Conservation (phyloP, 371 early-diverging fungal species). For the Catenaria anguillulae region DNA sequence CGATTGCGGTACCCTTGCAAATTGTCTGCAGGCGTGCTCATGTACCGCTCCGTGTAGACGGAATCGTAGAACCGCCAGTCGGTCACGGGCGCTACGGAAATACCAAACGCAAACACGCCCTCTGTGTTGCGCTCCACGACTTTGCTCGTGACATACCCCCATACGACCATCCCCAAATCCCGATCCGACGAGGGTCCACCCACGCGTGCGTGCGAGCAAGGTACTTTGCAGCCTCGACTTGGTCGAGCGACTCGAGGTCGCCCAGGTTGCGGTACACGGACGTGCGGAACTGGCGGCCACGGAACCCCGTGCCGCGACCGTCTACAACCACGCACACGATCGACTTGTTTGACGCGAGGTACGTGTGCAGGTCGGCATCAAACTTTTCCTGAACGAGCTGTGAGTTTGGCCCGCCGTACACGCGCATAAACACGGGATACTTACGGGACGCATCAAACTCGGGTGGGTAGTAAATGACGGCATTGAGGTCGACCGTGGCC, state of each 20-base stretch:
- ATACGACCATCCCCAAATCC: conserved; percentile 89
- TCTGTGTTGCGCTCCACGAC: conserved; percentile 60
- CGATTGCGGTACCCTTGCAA: conserved; percentile 58
- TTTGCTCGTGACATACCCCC: conserved; percentile 85
- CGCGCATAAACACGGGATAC: conserved; percentile 79
- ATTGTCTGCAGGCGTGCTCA: conserved; percentile 72
- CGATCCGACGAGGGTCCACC: conserved; percentile 63
- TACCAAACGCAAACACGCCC: conserved; percentile 63
- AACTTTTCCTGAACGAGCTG: conserved; percentile 62
- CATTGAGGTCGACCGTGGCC: conserved; percentile 64
- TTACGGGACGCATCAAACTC: conserved; percentile 52
- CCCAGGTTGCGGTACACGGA: conserved; percentile 69
- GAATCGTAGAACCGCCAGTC: conserved; percentile 83
- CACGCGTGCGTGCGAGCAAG: conserved; percentile 38
- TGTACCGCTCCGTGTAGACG: conserved; percentile 91
- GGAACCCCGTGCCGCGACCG: conserved; percentile 78
- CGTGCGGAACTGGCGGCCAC: conserved; percentile 65
- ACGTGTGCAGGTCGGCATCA: conserved; percentile 52
- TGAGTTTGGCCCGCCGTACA: conserved; percentile 87
- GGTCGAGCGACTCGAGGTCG: conserved; percentile 64
- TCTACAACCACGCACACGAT: conserved; percentile 39
- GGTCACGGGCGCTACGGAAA: conserved; percentile 94
- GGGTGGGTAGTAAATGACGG: conserved; percentile 65
- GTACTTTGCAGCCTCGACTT: conserved; percentile 60
- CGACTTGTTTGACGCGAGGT: conserved; percentile 19